Conservation (phyloP, 169 alveolate species). For the Plasmodium vivax region DNA sequence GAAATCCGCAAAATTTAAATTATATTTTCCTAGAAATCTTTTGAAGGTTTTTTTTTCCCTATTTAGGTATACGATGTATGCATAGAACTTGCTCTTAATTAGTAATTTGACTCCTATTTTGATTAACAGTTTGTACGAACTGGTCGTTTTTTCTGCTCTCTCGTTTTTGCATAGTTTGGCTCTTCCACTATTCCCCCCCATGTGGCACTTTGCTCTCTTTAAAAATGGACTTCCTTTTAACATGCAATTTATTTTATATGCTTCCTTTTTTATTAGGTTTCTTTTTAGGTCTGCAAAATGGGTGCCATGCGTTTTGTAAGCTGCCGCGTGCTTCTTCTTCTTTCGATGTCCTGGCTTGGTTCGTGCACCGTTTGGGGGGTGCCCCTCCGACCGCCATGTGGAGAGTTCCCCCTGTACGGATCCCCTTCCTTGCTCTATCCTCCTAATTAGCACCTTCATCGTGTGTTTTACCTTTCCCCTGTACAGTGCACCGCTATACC, state of each 20-base stretch:
- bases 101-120: constrained; percentile 50
- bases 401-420: not conserved
- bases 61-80: constrained; percentile 48
- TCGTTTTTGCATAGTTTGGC: not conserved
- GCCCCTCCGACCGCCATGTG: not conserved
- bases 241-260: constrained; percentile 11
- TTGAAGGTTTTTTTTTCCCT: constrained; percentile 42
- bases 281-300: constrained; percentile 40
- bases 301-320: not conserved
- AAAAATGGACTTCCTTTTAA: not conserved
- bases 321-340: not conserved
- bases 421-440: not conserved
- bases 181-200: not conserved
- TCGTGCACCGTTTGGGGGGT: not conserved
- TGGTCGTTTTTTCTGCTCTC: not conserved
- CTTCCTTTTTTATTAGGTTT: constrained; percentile 44
- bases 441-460: not conserved
- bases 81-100: constrained; percentile 24
- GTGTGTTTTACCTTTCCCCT: not conserved
- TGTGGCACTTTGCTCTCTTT: not conserved
- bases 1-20: constrained; percentile 50
- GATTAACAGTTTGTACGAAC: constrained; percentile 27
- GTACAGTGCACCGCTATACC: constrained; percentile 18
- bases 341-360: not conserved
- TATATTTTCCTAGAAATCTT: constrained; percentile 48